Conservation (phyloP, 768 basidiomycete genomes). For the Daedaleopsis sinensis region DNA sequence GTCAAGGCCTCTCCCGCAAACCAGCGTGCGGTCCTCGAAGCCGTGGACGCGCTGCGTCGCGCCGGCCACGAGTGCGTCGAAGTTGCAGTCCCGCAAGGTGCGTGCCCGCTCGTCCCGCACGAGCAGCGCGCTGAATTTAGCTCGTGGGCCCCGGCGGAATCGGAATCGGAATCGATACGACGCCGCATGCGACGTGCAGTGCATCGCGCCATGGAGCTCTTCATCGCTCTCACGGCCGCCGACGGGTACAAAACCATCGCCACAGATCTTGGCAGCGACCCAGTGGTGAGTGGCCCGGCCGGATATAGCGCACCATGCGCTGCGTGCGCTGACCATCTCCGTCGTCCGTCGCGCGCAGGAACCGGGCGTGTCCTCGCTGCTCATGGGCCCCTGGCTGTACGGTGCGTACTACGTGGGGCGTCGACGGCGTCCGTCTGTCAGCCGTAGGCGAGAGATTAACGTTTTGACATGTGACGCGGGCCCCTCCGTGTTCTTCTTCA, state of each 20-base stretch:
- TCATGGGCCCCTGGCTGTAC: constrained; percentile 4
- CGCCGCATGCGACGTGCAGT: constrained; percentile 34
- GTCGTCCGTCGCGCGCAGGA: background rate
- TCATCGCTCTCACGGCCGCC: constrained; percentile 64
- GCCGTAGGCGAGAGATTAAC: background rate
- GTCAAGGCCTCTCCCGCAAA: constrained; percentile 71
- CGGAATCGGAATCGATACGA: background rate
- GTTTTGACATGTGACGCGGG: background rate
- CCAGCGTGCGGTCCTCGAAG: constrained; percentile 73
- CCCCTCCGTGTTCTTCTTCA: too few relatives aligned
- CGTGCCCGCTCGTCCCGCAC: constrained; percentile 18
- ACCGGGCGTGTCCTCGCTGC: constrained; percentile 4
- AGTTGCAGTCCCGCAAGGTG: constrained; percentile 59
- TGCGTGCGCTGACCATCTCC: background rate
- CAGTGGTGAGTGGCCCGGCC: constrained; percentile 43
- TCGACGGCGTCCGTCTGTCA: background rate
- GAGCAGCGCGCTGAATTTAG: background rate
- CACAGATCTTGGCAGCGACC: constrained; percentile 69
- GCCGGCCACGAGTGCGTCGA: constrained; percentile 84
- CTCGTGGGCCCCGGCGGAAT: background rate
- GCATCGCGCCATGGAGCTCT: constrained; percentile 54
- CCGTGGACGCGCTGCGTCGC: constrained; percentile 62
- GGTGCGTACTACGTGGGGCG: background rate
- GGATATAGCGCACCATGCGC: background rate
- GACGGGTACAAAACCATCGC: constrained; percentile 77